Base-by-base conservation (phyloP, 208 protist genomes). In the Acanthamoeba quina region DNA sequence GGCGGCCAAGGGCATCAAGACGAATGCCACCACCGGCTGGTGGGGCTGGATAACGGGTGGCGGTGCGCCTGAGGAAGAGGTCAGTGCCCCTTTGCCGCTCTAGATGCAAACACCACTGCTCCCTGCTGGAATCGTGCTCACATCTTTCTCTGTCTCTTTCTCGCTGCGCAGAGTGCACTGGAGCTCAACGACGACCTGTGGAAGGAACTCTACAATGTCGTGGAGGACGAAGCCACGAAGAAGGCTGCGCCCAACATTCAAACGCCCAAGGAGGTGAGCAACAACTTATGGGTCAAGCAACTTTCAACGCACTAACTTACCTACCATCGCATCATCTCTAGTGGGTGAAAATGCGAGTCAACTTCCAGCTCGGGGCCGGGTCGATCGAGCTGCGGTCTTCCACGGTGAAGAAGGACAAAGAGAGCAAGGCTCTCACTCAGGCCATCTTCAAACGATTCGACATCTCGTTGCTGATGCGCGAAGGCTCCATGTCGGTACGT, bases 401-500 rank as follows among this genome's bases (percentile, higher is more conserved):
- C 15, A 41, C 85, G 9, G 54, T 66, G 85, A 29, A 72, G 31
- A 90, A 66, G 24, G 54, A 54, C 37, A 72, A 66, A 11, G 58
- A 66, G 31, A 72, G 54, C 62, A 90, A 74, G 37, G 58, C 54
- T 6, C 54, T 90, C n/a, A 37, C 47, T n/a, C 85, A 72, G 41
- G 85, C 85, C 37, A 74, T 90, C 37, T 90, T 90, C 85, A 90
- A 72, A 24, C 31, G 15, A 7, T 90, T 90, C 41, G 58, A 90
- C 41, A 66, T 90, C 31, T 44, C 54, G 21, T 5, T 90, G 62
- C 54, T 74, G 26, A 10, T 90, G 11, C 85, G 85, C 29, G 85
- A 90, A 47, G 85, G 62, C 34, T 90, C 85, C 34, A 66, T 90
- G 85, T 74, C 60, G 54, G 85, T 90, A 72, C n/a, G 74, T 82